Conservation (phyloP, 75 land plant genomes). For the Ceratopteris richardii region DNA sequence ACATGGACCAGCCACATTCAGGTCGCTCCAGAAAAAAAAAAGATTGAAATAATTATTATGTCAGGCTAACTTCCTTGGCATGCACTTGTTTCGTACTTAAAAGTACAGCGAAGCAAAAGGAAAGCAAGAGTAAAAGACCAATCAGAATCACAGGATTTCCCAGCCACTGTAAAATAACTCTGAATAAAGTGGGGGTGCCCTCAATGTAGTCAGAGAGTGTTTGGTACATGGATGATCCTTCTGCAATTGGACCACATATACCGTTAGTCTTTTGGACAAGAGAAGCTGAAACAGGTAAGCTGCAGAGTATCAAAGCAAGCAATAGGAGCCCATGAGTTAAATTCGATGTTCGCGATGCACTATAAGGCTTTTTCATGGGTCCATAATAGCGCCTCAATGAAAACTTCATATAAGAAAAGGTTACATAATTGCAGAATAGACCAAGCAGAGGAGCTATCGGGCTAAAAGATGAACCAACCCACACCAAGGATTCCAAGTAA, state of each 20-base stretch:
- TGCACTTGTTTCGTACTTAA: no score
- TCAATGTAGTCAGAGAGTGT: slow-evolving; percentile 13
- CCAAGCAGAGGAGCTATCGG: slow-evolving; percentile 17
- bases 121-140: slow-evolving; percentile 10
- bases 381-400: slow-evolving; percentile 11
- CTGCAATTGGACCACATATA: slow-evolving; percentile 18
- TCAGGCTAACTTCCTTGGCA: no score
- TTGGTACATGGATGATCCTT: slow-evolving; percentile 15
- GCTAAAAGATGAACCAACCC: slow-evolving; percentile 26
- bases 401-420: slow-evolving; percentile 15
- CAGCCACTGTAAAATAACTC: slow-evolving; percentile 5
- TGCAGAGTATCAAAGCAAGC: slow-evolving; percentile 11
- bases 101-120: slow-evolving; percentile 9
- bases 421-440: slow-evolving; percentile 16
- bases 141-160: slow-evolving; percentile 10
- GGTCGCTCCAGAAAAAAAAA: no score
- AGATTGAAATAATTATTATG: no score
- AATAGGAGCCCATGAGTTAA: slow-evolving; percentile 24
- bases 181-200: slow-evolving; percentile 10
- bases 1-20: no score
- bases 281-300: slow-evolving; percentile 7
- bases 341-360: slow-evolving; percentile 33
- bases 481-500: slow-evolving; percentile 26
- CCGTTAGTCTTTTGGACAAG: slow-evolving; percentile 7
- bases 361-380: slow-evolving; percentile 25